phyloP scores from a whole-genome alignment of 805 yeast species.

The Dipodascus albidus region DNA sequence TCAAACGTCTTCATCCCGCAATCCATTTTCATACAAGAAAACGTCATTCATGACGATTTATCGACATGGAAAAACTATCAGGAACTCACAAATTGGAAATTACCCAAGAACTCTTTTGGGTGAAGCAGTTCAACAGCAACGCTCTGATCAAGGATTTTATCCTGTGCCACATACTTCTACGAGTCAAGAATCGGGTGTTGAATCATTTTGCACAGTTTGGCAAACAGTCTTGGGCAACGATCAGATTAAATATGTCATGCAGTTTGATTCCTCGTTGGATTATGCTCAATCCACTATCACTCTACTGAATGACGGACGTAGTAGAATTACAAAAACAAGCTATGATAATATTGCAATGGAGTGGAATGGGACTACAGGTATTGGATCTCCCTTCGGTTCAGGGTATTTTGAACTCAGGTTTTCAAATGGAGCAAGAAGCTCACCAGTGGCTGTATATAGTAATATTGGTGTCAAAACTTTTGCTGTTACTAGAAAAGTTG shows the following conservation, averaged over 20 bases:
- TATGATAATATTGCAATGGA: not conserved
- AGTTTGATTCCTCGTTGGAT: not conserved
- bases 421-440: not conserved
- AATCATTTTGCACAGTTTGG: not conserved
- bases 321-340: not conserved
- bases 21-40: not conserved
- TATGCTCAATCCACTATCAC: not conserved
- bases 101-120: not conserved
- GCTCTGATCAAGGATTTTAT: not conserved
- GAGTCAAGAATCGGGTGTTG: not conserved
- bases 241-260: not conserved
- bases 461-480: not conserved
- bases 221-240: not conserved
- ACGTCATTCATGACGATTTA: not conserved
- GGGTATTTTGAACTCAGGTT: conserved; percentile 3
- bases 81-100: not conserved
- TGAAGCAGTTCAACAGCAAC: not conserved
- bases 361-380: conserved; percentile 2
- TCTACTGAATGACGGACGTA: not conserved
- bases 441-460: not conserved
- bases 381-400: not conserved
- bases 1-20: not conserved
- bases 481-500: conserved; percentile 1
- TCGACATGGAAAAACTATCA: not conserved
- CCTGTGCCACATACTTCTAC: not conserved